Base-by-base conservation (phyloP, 805 yeast genomes). In the Yarrowia sp. region DNA sequence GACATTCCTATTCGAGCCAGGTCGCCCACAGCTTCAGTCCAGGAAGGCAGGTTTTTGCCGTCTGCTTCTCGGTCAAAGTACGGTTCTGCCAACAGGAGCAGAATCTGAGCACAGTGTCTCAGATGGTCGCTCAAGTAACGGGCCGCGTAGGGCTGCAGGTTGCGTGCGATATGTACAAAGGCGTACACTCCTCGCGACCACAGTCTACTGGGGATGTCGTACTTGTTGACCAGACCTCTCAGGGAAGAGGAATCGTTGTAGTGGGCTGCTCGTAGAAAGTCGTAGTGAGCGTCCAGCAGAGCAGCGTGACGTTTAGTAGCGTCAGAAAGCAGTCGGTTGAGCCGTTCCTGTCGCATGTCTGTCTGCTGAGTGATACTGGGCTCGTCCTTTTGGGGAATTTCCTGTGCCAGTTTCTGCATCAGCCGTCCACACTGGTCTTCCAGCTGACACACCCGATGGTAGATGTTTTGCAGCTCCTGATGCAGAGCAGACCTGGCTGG, bases 11-110 rank as follows among this genome's bases (percentile, higher is more conserved):
- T 58, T n/a, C 63, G 49, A 14, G 63, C 63, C 12, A 58, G 51
- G 16, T 58, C 63, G 0, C 63, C 63, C 38, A 58, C 51, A 4
- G 63, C 63, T 17, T 58, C 63, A 3, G 63, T 58, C 63, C 63
- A 58, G 8, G 51, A 36, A 17, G 63, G 63, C 19, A 54, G 46
- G 8, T 54, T 54, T 11, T 58, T 41, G 17, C 51, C 51, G 17
- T 58, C 63, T 2, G 46, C 61, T 19, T 58, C 51, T 6, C 63
- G 40, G 22, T 58, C 63, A 24, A 58, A 58, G 44, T 58, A 58
- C 9, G 63, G 63, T 19, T 58, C 63, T 0, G 63, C 49, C 32
- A 58, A 12, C 21, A 58, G n/a, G 10, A 58, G 28, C 21, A 58
- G 41, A 21, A 41, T 41, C 36, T 58, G 51, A 8, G 51, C 51